Percentiles rank a stretch among this genome's conserved stretches.
Evolutionary conservation across 2,329 filamentous ascomycete species (phyloP).

Genomic region (Stachybotrys elegans): DNA sequence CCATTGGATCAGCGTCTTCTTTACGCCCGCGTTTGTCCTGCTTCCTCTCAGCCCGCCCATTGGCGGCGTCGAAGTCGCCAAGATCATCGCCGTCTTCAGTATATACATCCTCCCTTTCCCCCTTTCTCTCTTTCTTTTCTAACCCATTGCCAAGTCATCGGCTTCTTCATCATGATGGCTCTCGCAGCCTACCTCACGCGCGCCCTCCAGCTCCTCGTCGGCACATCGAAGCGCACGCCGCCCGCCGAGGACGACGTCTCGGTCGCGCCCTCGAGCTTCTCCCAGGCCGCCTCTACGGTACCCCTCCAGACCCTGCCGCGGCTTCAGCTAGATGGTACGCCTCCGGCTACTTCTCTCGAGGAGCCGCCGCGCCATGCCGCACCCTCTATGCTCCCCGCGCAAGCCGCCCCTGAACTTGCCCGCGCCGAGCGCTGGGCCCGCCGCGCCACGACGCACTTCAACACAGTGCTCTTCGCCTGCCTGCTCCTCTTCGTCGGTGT

Average conservation of each 20-base stretch:
- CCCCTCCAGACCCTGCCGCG: constrained; percentile 18
- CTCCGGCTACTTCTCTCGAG: not conserved
- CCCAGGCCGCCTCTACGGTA: constrained; percentile 17
- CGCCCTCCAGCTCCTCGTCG: constrained; percentile 44
- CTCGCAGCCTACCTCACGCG: constrained; percentile 51
- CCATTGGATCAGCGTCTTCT: constrained; percentile 54
- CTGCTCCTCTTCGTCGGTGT: constrained; percentile 47
- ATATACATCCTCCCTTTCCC: constrained; percentile 14
- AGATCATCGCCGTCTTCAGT: constrained; percentile 57
- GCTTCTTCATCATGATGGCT: constrained; percentile 48
- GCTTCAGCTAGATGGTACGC: constrained; percentile 15
- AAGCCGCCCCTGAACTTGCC: constrained; percentile 36
- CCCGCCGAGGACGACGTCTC: constrained; percentile 39
- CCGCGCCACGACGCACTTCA: constrained; percentile 37
- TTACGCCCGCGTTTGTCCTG: constrained; percentile 55
- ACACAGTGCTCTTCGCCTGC: constrained; percentile 36
- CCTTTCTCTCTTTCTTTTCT: not conserved
- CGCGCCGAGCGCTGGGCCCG: constrained; percentile 47
- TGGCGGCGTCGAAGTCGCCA: constrained; percentile 47
- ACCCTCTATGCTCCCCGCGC: constrained; percentile 22
- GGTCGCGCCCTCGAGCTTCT: constrained; percentile 18
- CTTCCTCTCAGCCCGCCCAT: constrained; percentile 52
- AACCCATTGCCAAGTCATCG: constrained; percentile 36
- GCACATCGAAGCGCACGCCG: constrained; percentile 46
- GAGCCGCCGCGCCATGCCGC: constrained; percentile 14